Base-by-base conservation (phyloP, 116 monocot species). In the Trichopus zeylanicus region DNA sequence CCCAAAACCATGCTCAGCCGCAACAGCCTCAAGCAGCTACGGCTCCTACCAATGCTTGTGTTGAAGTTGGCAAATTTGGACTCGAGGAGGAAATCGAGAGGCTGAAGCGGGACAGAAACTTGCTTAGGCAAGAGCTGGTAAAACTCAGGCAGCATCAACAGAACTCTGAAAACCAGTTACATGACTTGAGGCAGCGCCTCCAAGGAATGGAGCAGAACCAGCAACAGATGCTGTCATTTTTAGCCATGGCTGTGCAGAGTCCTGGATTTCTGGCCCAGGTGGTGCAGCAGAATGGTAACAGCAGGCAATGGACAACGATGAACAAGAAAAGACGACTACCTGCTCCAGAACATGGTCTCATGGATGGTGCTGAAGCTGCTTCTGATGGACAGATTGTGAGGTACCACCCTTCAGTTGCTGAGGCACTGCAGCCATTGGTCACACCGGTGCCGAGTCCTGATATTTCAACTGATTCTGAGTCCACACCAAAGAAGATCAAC, bases 121-220 rank as follows among this genome's bases (percentile, higher is more conserved):
- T 77, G 8, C 76, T 81, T 15, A 77, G 68, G 76, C 77, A 77
- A 65, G 77, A 81, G 53, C 60, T 81, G 47, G 60, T 77, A 29
- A 69, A 60, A 24, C 48, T 77, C 1, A 77, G 73, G 25, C 76
- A 69, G 20, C 72, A 81, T 28, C 81, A 81, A 54, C 69, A 77
- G 42, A 57, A 28, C 25, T 53, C 65, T 30, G 58, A 73, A 27
- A 19, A 53, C 31, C 69, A 81, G 39, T 29, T 81, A 11, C 48
- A 68, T 28, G 61, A 42, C 19, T 25, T 91, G 64, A 68, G 67
- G 23, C 73, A 77, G 61, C 73, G 83, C 21, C 73, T 91, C 29
- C 76, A 86, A 33, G 76, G 38, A 37, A 91, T 91, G 83, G 91
- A 91, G 37, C 73, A 64, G 13, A 77, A 68, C 16, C 91, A 91